A percentile compares a stretch with the other conserved stretches of the same genome.
Conservation (phyloP, 139 green algal genomes). For the Chlorella ohadii region DNA sequence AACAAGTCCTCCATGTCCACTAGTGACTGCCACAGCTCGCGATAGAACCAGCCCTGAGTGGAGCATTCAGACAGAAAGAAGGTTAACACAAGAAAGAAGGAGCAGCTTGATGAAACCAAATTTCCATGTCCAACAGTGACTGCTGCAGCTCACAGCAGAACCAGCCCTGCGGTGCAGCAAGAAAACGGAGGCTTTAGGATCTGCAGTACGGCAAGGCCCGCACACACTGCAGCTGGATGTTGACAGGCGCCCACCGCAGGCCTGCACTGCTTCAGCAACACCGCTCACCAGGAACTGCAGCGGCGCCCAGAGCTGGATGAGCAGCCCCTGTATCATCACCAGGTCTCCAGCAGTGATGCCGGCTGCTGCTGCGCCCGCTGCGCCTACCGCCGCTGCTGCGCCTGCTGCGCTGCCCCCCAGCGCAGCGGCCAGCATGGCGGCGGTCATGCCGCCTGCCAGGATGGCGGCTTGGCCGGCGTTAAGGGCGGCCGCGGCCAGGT, state of each 20-base stretch:
- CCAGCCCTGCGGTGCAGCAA: no score
- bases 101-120: slow-evolving; percentile 86
- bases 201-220: no score
- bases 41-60: slow-evolving; percentile 23
- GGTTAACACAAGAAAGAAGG: not conserved
- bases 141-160: slow-evolving; percentile 80
- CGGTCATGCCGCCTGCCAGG: slow-evolving; percentile 78
- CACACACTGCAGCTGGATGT: no score
- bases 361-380: slow-evolving; percentile 24
- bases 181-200: no score
- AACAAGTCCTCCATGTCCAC: slow-evolving; percentile 98
- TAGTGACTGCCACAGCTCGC: slow-evolving; percentile 88
- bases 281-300: slow-evolving; percentile 81
- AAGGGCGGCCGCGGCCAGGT: slow-evolving; percentile 78
- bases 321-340: slow-evolving; percentile 90
- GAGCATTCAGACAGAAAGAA: no score
- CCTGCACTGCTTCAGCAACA: no score
- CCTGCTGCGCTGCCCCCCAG: slow-evolving; percentile 39
- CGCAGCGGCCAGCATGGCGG: not conserved
- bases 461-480: slow-evolving; percentile 94
- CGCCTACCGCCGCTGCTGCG: not conserved
- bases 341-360: slow-evolving; percentile 72
- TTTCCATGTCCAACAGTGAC: slow-evolving; percentile 95
- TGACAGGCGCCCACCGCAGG: no score
- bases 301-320: slow-evolving; percentile 95